Evolutionary conservation across 2,329 filamentous ascomycete genomes (phyloP), one percentile per base, ranked within the genome.

Genomic region (Sporothrix luriei): DNA sequence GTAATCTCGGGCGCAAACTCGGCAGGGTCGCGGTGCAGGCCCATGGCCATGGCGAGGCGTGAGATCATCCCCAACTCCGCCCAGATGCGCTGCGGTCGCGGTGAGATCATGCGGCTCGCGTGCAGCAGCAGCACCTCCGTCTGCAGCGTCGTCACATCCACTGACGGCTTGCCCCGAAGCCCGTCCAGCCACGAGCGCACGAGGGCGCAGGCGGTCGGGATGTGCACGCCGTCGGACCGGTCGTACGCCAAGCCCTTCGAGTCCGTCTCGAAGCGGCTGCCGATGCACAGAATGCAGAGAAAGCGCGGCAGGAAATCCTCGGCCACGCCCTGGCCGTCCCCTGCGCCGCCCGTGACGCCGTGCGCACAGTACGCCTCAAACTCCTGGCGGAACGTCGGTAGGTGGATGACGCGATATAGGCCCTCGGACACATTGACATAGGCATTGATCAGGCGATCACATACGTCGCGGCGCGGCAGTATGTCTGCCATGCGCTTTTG

Each of bases 41-140:
- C 85, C 84, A 87, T 87, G 2, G 82, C 84, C 84, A 87, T 87
- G 40, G 84, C 85, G 79, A 85, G 84, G 19, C 85, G 82, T 5
- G 86, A 81, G 54, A 87, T 82, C 67, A 82, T 81, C 5, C 85
- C 85, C n/a, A 87, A 77, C 69, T 85, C 83, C 16, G 82, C 81
- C 85, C 85, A 87, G 0, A 82, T 79, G 66, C 85, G 82, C 67
- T 86, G 82, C 46, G 83, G 79, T 9, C 81, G 80, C 10, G 80
- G 77, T 26, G 80, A 80, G 5, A 84, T 83, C 79, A 85, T 83
- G 68, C 84, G 78, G 72, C 82, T 80, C 2, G 84, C 84, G 72
- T 86, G 83, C 43, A 87, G 75, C 4, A 85, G 79, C n/a, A 87
- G 77, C 13, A 86, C 75, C 73, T 86, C 83, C 1, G 84, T 81